Evolutionary conservation across 176 grass and related monocot genomes (phyloP), one percentile per base, ranked within the genome.

Genomic region (Ampelocalamus luodianensis): DNA sequence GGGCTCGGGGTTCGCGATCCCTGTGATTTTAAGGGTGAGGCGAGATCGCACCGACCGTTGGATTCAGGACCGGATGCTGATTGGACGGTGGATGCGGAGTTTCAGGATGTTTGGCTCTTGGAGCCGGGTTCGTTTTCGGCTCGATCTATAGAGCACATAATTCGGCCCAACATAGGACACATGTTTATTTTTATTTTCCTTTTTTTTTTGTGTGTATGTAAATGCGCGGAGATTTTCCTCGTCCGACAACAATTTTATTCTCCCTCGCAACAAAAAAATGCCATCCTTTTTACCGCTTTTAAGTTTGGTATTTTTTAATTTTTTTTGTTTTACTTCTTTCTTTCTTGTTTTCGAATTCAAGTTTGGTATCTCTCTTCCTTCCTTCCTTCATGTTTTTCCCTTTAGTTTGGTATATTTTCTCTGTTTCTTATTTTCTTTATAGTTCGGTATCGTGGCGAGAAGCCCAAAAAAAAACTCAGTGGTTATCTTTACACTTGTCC

Each of bases 41-140:
- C 5, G 5, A 14, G 29, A 1, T 17, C 13, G 6, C 8, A 1
- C 3, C 23, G 10, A 40, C 83, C 83, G 65, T 63, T 55, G 26
- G 58, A 67, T 87, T 37, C 11, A 22, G 6, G 11, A 14, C 9
- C 16, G n/a, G 4, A 1, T 0, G 0, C 24, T 0, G n/a, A 15
- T 59, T 60, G 79, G 66, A 71, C 79, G 66, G 53, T 44, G 73
- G 36, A 43, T 76, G 5, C 22, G 10, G 44, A 27, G 14, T 44
- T 4, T 6, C 6, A 11, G 3, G 12, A 11, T 29, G 59, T 55
- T 67, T 65, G 64, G 75, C 27, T 71, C n/a, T 45, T 4, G 0
- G 15, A 3, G 40, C n/a, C n/a, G 42, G 40, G 24, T 44, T 50
- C 23, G 0, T 72, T 22, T 71, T 71, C 40, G 68, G 68, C 39